These are phyloP conservation scores for Raphanus raphanistrum DNA, from an alignment of 345 rosid species.

Conservation along the genomic window DNA sequence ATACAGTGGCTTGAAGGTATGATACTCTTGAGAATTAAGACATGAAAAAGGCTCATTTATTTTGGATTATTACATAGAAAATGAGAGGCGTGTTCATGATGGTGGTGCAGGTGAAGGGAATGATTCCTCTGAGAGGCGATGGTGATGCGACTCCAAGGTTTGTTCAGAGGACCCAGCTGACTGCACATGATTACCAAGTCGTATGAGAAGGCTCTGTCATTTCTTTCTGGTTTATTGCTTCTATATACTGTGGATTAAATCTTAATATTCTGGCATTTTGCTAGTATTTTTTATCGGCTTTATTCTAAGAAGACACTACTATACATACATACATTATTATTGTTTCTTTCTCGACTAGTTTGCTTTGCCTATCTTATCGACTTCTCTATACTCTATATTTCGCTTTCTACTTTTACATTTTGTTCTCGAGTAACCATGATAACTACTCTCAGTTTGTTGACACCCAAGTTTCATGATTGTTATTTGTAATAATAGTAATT, in stretches of 20 bases:
- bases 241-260: neutral
- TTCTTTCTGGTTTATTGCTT: neutral
- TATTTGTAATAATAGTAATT: neutral
- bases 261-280: slow-evolving; percentile 6
- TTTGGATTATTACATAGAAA: neutral
- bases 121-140: slow-evolving; percentile 67
- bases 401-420: neutral
- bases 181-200: slow-evolving; percentile 84
- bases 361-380: neutral
- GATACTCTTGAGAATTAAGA: neutral
- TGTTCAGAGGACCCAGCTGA: slow-evolving; percentile 72
- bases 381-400: neutral
- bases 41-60: neutral
- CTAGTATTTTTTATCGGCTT: slow-evolving; percentile 12
- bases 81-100: slow-evolving; percentile 6
- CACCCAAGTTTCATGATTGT: neutral
- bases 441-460: neutral
- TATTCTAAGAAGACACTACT: neutral
- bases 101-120: slow-evolving; percentile 56
- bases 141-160: slow-evolving; percentile 69
- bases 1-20: slow-evolving; percentile 87
- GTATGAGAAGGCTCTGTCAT: slow-evolving; percentile 41
- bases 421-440: neutral
- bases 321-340: slow-evolving; percentile 2
- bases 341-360: neutral